These are phyloP conservation scores for Saccharata proteae DNA, from an alignment of 2,329 filamentous ascomycete genomes.

Conservation along the genomic window DNA sequence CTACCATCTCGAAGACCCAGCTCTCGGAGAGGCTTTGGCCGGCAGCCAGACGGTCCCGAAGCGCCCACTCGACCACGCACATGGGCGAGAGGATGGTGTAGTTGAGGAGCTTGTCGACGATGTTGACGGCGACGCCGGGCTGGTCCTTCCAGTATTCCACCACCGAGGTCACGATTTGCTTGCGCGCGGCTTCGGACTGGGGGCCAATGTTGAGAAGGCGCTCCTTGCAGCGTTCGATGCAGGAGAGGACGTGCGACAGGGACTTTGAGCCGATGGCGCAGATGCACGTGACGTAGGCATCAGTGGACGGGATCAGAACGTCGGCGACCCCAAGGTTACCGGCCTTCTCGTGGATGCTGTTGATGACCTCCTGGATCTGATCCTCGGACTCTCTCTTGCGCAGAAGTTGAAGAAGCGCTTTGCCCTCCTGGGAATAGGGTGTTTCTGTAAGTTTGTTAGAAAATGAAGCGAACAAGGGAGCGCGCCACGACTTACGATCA, in stretches of 20 bases:
- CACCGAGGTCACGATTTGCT: slow-evolving; percentile 82
- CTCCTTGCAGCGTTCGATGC: slow-evolving; percentile 89
- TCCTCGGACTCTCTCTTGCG: slow-evolving; percentile 76
- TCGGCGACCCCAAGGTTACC: slow-evolving; percentile 55
- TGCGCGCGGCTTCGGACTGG: slow-evolving; percentile 60
- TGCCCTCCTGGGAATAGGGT: slow-evolving; percentile 75
- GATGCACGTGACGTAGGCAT: slow-evolving; percentile 87
- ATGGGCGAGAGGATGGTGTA: slow-evolving; percentile 85
- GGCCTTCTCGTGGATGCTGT: slow-evolving; percentile 70
- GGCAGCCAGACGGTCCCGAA: slow-evolving; percentile 53
- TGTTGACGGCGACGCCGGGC: slow-evolving; percentile 80
- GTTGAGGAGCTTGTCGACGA: slow-evolving; percentile 93
- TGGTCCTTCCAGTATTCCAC: slow-evolving; percentile 90
- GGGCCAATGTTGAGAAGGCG: slow-evolving; percentile 69
- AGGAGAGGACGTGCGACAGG: slow-evolving; percentile 86
- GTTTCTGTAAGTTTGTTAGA: slow-evolving; percentile 39
- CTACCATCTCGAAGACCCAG: slow-evolving; percentile 81
- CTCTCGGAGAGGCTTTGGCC: slow-evolving; percentile 58
- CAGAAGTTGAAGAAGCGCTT: slow-evolving; percentile 66
- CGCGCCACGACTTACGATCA: slow-evolving; percentile 47
- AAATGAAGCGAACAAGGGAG: neutral
- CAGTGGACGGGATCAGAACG: slow-evolving; percentile 73
- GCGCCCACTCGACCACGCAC: slow-evolving; percentile 80
- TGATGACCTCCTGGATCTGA: slow-evolving; percentile 71
- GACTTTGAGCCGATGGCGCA: slow-evolving; percentile 93